phyloP scores from a whole-genome alignment of 495 filamentous ascomycete genomes.

The Chlorociboria aeruginascens region DNA sequence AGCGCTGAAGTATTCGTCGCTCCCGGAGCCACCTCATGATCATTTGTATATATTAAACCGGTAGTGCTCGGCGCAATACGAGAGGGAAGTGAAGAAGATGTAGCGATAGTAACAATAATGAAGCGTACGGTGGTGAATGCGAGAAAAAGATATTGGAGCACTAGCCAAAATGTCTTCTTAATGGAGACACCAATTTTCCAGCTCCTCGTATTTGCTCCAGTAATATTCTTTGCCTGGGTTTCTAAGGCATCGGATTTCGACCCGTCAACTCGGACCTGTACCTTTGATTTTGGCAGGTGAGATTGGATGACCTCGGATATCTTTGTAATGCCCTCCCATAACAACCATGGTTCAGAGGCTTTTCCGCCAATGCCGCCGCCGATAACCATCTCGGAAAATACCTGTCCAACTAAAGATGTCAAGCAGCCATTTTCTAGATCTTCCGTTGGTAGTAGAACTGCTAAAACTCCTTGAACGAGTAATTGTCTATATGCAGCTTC shows the following conservation, averaged over 20 bases:
- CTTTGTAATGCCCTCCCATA: constrained; percentile 72
- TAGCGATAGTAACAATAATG: constrained; percentile 35
- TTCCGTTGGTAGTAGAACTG: constrained; percentile 78
- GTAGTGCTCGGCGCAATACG: constrained; percentile 21
- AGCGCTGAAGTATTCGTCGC: constrained; percentile 2
- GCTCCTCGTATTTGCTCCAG: constrained; percentile 3
- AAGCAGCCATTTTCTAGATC: constrained; percentile 82
- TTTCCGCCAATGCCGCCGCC: constrained; percentile 65
- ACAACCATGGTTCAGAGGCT: constrained; percentile 70
- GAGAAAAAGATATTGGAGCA: constrained; percentile 58
- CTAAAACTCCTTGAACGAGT: constrained; percentile 64
- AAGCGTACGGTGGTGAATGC: constrained; percentile 52
- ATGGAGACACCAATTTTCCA: constrained; percentile 7
- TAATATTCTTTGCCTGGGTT: constrained; percentile 32
- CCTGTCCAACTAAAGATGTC: constrained; percentile 67
- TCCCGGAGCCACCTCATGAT: constrained; percentile 5
- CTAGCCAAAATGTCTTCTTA: constrained; percentile 44
- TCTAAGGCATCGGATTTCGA: constrained; percentile 10
- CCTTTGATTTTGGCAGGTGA: constrained; percentile 20
- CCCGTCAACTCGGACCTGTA: constrained; percentile 15
- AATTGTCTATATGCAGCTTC: constrained; percentile 73
- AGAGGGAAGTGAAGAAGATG: constrained; percentile 39
- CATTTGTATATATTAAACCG: constrained; percentile 1
- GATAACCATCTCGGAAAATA: constrained; percentile 76
- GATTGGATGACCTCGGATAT: constrained; percentile 29